These are phyloP conservation scores for Venturia pyrina DNA, from an alignment of 2,329 filamentous ascomycete species.

Conservation along the genomic window DNA sequence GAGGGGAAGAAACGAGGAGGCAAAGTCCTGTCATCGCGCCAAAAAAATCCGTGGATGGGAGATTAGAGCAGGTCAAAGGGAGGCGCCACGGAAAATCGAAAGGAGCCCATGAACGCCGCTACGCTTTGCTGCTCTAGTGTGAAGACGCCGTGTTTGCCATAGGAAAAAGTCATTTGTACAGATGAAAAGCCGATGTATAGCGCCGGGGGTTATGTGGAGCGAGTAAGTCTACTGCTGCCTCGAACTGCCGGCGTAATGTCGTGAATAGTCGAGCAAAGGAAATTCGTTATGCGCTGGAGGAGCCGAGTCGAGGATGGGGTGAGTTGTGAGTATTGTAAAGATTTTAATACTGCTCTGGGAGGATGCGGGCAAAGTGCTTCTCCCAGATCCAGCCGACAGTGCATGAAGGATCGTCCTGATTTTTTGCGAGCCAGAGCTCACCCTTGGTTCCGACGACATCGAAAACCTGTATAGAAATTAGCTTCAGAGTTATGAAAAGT, in stretches of 20 bases:
- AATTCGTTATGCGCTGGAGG: neutral
- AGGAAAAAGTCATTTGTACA: neutral
- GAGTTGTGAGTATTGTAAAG: neutral
- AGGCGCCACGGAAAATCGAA: neutral
- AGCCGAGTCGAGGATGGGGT: neutral
- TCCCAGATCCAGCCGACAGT: conserved; percentile 98
- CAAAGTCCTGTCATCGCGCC: neutral
- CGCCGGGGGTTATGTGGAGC: neutral
- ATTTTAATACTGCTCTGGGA: conserved; percentile 5
- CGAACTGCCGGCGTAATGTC: neutral
- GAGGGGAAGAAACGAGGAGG: neutral
- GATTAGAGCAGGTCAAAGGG: neutral
- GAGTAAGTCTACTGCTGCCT: neutral
- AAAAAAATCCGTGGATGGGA: neutral
- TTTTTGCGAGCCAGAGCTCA: conserved; percentile 93
- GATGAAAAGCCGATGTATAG: neutral
- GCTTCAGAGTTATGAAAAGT: neutral
- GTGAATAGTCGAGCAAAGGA: neutral
- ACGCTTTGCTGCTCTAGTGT: neutral
- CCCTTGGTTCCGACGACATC: conserved; percentile 86
- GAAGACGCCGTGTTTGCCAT: neutral
- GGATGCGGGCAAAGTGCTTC: conserved; percentile 63
- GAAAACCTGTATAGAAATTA: conserved; percentile 27
- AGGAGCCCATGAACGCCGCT: neutral
- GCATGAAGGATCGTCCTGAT: conserved; percentile 77